Evolutionary conservation across 768 basidiomycete genomes (phyloP), one percentile per base, ranked within the genome.

Genomic region (Mycena floridula): DNA sequence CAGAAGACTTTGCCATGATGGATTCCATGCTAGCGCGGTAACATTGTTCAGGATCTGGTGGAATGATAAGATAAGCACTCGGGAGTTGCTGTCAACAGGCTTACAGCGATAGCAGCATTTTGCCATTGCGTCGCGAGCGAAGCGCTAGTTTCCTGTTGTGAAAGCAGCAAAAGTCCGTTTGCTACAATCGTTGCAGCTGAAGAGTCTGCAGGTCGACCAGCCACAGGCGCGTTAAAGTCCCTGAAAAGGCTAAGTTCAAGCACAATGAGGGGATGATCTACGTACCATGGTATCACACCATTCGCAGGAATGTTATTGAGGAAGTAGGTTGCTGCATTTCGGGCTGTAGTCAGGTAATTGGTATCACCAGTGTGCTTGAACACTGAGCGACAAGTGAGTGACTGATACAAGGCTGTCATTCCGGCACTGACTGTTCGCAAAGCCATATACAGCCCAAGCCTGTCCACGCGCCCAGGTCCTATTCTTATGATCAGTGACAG

Each of bases 211-310:
- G 79, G 76, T 11, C 75, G 69, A 15, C 75, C 72, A 3, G 62
- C 50, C 6, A 58, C 58, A 28, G 72, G 55, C 5, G 82, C 85
- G 47, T 85, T 74, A 25, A 7, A 32, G 46, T 24, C 25, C 42
- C 24, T 25, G 11, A 7, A 12, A 46, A 30, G 7, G 15, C 23
- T 25, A 46, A 40, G 18, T 46, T 16, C 35, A 20, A 18, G 7
- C 38, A 27, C 7, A 5, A 4, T 13, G 63, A 23, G 27, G 27
- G 9, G 24, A 21, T 37, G 36, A 40, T 20, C 23, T 9, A 58
- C 66, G 37, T 37, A 80, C 84, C 85, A 87, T 22, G 82, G 82
- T n/a, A 82, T 73, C 37, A 86, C 69, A 1, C 78, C 79, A 47
- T 79, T 73, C 13, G 62, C 51, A 5, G 85, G 84, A 8, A 85